These are phyloP conservation scores for Globisporangium paroecandrum DNA, from an alignment of 352 stramenopile genomes.

Conservation along the genomic window DNA sequence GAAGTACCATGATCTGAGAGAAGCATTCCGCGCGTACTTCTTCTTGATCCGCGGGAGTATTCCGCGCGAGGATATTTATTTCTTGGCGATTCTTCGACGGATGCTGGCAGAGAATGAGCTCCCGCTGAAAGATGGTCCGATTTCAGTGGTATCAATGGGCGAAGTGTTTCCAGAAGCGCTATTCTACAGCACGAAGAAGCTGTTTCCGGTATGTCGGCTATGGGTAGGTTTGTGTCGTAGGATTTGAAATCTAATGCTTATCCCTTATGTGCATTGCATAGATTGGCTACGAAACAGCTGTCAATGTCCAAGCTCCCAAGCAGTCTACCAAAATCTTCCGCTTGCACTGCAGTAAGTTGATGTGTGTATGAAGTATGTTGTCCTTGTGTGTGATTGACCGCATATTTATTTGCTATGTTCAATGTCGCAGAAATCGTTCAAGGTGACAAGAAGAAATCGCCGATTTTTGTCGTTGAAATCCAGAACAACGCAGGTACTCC, in stretches of 20 bases:
- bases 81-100: slow-evolving; percentile 57
- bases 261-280: slow-evolving; percentile 12
- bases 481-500: slow-evolving; percentile 46
- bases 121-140: slow-evolving; percentile 68
- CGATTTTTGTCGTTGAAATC: slow-evolving; percentile 73
- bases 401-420: not conserved
- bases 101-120: slow-evolving; percentile 48
- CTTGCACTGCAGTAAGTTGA: slow-evolving; percentile 51
- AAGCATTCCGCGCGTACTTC: slow-evolving; percentile 45
- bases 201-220: slow-evolving; percentile 57
- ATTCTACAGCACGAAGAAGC: slow-evolving; percentile 73
- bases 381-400: not conserved
- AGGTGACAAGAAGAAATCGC: slow-evolving; percentile 73
- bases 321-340: slow-evolving; percentile 32
- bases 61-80: slow-evolving; percentile 69
- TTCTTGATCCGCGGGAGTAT: slow-evolving; percentile 34
- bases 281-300: slow-evolving; percentile 62
- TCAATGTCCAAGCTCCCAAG: slow-evolving; percentile 45
- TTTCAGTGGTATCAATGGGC: slow-evolving; percentile 49
- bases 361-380: not conserved
- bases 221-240: not conserved
- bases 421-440: slow-evolving; percentile 57
- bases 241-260: not conserved
- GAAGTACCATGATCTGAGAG: slow-evolving; percentile 43
- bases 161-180: slow-evolving; percentile 50